Base-by-base conservation (phyloP, 345 rosid species). In the Salix arbutifolia region DNA sequence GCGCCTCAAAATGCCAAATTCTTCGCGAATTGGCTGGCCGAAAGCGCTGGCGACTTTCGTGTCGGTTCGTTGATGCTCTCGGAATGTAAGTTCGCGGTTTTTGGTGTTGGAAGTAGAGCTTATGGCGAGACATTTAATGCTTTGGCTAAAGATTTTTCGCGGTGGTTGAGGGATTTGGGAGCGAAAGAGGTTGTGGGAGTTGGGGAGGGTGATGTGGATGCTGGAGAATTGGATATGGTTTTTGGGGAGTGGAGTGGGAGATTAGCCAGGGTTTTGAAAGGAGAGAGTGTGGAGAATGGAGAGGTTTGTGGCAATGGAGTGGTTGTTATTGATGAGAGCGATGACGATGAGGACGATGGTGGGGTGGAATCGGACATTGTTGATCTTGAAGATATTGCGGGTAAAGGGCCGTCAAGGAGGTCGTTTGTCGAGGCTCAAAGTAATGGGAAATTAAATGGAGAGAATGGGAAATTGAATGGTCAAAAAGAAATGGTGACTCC, bases 301-400 rank as follows among this genome's bases (percentile, higher is more conserved):
- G 67, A 8, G 38, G 66, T 35, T 35, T 62, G 48, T 50, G 23
- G 66, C 16, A 64, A 65, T 74, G 74, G 33, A 5, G 91, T 86
- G 74, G 13, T 16, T 72, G 61, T 70, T 9, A 89, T 9, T 66
- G 69, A 80, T 74, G 78, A 76, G 30, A 91, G 84, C 13, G 85
- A 84, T 26, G 88, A 82, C 8, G 77, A 56, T 1, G 88, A 77
- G 3, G 85, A 64, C 8, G 74, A 70, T 28, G 77, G 64, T 52
- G 84, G 25, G 21, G 72, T 40, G 6, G 84, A 85, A 56, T 77
- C 85, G 1, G 94, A 61, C 26, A 79, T 93, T 74, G 88, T 92
- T 78, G 99, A 96, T 83, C 88, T 92, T 3, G 99, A 96, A 83
- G 99, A 96, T 83, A 93, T 96, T 78, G 98, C 96, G 6, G 99